phyloP scores from a whole-genome alignment of 1,139 yeast genomes.

The Blastobotrys ciferrii region DNA sequence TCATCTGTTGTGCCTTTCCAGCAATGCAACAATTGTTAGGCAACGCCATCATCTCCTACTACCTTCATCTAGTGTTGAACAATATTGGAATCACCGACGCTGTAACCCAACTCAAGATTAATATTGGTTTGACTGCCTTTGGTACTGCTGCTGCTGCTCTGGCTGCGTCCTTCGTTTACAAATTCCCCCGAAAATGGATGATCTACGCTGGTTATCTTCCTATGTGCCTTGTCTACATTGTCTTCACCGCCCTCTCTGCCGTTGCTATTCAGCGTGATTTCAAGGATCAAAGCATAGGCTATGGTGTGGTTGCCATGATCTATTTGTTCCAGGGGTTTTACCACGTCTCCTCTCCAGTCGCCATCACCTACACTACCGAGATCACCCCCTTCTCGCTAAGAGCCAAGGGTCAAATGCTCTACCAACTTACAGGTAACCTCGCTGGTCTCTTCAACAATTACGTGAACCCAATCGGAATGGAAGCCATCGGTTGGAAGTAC shows the following conservation, averaged over 20 bases:
- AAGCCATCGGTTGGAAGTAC: slow-evolving; percentile 39
- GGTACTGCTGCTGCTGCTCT: slow-evolving; percentile 39
- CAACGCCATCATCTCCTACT: slow-evolving; percentile 46
- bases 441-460: slow-evolving; percentile 45
- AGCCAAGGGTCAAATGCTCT: slow-evolving; percentile 50
- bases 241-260: slow-evolving; percentile 31
- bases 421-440: slow-evolving; percentile 51
- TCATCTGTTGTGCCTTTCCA: slow-evolving; percentile 33
- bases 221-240: slow-evolving; percentile 23
- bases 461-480: slow-evolving; percentile 43
- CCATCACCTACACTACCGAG: slow-evolving; percentile 52
- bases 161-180: slow-evolving; percentile 35
- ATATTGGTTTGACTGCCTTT: slow-evolving; percentile 35
- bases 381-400: slow-evolving; percentile 58
- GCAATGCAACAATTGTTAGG: slow-evolving; percentile 45
- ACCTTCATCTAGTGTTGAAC: slow-evolving; percentile 40
- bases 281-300: slow-evolving; percentile 19
- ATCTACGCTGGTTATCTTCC: slow-evolving; percentile 34
- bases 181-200: slow-evolving; percentile 39
- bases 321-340: slow-evolving; percentile 22
- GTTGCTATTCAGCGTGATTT: slow-evolving; percentile 23
- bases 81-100: slow-evolving; percentile 36
- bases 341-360: slow-evolving; percentile 27
- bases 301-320: slow-evolving; percentile 25
- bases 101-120: slow-evolving; percentile 36